Conservation (phyloP, 768 basidiomycete genomes). For the Termitomyces sp. region DNA sequence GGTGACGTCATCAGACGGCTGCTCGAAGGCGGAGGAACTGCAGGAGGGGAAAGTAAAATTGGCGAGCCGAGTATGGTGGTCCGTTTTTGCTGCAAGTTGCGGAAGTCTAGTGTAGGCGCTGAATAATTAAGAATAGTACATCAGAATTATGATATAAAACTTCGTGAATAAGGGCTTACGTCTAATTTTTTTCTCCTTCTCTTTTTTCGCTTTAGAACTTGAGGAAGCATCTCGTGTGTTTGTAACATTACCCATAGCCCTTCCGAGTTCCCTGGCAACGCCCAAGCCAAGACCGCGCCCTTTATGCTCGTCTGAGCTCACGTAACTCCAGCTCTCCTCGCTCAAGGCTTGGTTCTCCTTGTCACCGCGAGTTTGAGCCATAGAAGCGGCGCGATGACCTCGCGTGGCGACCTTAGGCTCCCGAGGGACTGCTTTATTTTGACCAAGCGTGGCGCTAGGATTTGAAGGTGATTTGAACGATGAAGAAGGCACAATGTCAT, state of each 20-base stretch:
- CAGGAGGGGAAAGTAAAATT: conserved; percentile 34
- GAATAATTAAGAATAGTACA: not conserved
- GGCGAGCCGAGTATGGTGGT: conserved; percentile 47
- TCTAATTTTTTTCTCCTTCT: conserved; percentile 43
- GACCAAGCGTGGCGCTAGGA: conserved; percentile 1
- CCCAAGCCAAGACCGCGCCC: conserved; percentile 27
- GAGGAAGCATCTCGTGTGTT: conserved; percentile 22
- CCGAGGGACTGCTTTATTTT: not conserved
- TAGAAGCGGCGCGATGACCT: conserved; percentile 10
- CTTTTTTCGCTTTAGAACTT: conserved; percentile 32
- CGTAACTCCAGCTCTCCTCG: conserved; percentile 36
- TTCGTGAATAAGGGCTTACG: conserved; percentile 36
- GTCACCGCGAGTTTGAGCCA: conserved; percentile 20
- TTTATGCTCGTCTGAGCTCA: conserved; percentile 26
- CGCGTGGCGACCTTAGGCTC: not conserved
- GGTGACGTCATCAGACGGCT: conserved; percentile 50
- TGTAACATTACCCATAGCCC: conserved; percentile 49
- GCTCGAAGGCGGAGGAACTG: conserved; percentile 28
- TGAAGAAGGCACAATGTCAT: not conserved
- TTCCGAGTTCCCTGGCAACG: conserved; percentile 32
- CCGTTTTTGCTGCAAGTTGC: conserved; percentile 40
- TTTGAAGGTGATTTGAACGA: not conserved
- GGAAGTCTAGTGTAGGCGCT: conserved; percentile 58
- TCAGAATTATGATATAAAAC: conserved; percentile 3
- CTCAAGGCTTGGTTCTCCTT: conserved; percentile 39